Evolutionary conservation across 495 filamentous ascomycete species (phyloP), one percentile per base, ranked within the genome.

Genomic region (Tuber indicum): DNA sequence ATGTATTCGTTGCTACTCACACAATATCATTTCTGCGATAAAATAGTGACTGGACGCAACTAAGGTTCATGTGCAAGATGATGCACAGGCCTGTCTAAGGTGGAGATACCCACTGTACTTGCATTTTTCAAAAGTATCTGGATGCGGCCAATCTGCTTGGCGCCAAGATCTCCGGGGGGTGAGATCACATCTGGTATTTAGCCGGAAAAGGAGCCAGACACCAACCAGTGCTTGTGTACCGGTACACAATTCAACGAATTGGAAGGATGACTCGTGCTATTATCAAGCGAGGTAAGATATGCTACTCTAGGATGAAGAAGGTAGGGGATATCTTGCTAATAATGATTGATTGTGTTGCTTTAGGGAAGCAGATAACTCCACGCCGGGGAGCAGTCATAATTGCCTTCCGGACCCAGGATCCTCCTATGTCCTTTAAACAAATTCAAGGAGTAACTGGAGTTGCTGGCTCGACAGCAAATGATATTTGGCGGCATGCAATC

Each of bases 401-500:
- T 45, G 17, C 72, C 16, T 74, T n/a, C 43, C 1, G 26, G 19
- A 62, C 43, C 21, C 47, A 58, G 23, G 36, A 62, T 10, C 46
- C 16, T 14, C 47, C 36, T 42, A 21, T 74, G 21, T 8, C 39
- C 2, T 41, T 42, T 19, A 16, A 52, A 5, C 23, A 62, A 23
- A 74, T 74, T 41, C n/a, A 62, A 42, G 21, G 62, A 23, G 16
- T 74, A 26, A 74, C 45, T 21, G 32, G 44, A 43, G 36, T 41
- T 74, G 72, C 72, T 42, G 42, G 21, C 4, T 74, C 72, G 10
- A 74, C 72, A 23, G 72, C 36, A 9, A 74, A 74, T 74, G 47
- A 74, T 6, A 62, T 74, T 41, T 74, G 62, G 12, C 6, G 9
- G 1, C 72, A 62, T 74, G 45, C 32, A 0, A n/a, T 62, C 3